Percentiles rank a stretch among this genome's conserved stretches.
Conservation (phyloP, 2,329 filamentous ascomycete genomes). For the Colletotrichum sp. region DNA sequence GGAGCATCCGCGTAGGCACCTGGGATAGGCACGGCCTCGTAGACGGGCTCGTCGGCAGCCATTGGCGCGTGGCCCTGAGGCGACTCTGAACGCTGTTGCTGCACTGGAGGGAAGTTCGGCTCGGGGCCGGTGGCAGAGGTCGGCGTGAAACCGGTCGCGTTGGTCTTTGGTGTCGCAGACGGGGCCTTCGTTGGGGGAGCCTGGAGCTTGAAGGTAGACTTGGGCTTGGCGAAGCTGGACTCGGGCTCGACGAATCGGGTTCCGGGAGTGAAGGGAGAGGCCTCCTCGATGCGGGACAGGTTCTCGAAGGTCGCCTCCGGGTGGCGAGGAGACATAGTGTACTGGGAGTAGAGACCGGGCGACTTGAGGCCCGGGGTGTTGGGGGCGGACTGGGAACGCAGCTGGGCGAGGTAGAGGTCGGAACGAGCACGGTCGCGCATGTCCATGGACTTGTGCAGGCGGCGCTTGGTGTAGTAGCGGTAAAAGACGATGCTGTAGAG, state of each 20-base stretch:
- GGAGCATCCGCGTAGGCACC: slow-evolving; percentile 74
- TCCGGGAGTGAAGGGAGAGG: slow-evolving; percentile 57
- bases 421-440: slow-evolving; percentile 91
- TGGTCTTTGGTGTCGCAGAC: slow-evolving; percentile 74
- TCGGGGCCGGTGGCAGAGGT: slow-evolving; percentile 42
- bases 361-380: slow-evolving; percentile 91
- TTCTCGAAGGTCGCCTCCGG: slow-evolving; percentile 52
- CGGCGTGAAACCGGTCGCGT: slow-evolving; percentile 67
- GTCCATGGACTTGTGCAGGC: slow-evolving; percentile 96
- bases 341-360: slow-evolving; percentile 50
- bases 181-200: slow-evolving; percentile 82
- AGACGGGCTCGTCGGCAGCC: slow-evolving; percentile 82
- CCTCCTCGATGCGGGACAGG: slow-evolving; percentile 47
- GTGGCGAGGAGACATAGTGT: slow-evolving; percentile 51
- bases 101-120: slow-evolving; percentile 36
- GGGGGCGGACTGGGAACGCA: slow-evolving; percentile 85
- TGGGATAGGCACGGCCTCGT: slow-evolving; percentile 87
- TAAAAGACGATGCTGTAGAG: slow-evolving; percentile 97
- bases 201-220: slow-evolving; percentile 80
- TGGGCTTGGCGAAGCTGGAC: slow-evolving; percentile 62
- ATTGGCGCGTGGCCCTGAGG: slow-evolving; percentile 69
- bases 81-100: slow-evolving; percentile 41
- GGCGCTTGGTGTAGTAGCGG: slow-evolving; percentile 95
- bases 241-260: slow-evolving; percentile 65
- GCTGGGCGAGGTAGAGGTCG: slow-evolving; percentile 90